Percentiles rank a stretch among this genome's conserved stretches.
Evolutionary conservation across 139 green algal species (phyloP).

Genomic region (Chlamydomonas sphaeroides): DNA sequence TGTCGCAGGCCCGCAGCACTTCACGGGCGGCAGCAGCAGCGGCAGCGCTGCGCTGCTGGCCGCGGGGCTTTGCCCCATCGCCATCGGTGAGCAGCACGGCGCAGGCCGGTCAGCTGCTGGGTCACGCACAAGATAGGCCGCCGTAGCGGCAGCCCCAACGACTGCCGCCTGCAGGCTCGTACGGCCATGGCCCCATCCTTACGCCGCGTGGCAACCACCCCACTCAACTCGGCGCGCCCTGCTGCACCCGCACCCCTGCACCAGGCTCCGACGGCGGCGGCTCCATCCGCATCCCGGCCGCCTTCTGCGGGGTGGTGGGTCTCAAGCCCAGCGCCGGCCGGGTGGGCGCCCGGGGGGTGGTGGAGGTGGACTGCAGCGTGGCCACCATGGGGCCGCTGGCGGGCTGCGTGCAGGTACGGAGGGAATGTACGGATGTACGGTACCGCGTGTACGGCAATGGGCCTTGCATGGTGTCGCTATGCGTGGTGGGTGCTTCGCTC

Average conservation of each 20-base stretch:
- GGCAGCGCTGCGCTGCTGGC: slow-evolving; percentile 78
- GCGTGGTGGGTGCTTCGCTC: no score
- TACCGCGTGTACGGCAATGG: no score
- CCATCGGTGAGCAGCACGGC: slow-evolving; percentile 77
- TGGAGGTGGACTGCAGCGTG: slow-evolving; percentile 51
- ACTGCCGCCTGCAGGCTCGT: no score
- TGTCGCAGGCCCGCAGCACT: not conserved
- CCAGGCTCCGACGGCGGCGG: slow-evolving; percentile 84
- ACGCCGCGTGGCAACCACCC: no score
- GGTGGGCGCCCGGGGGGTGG: slow-evolving; percentile 38
- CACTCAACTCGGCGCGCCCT: no score
- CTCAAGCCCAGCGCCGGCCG: slow-evolving; percentile 79
- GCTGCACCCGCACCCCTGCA: no score
- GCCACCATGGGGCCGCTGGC: slow-evolving; percentile 61
- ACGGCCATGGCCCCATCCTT: no score
- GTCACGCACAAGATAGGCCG: no score
- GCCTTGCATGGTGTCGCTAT: no score
- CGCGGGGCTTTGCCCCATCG: slow-evolving; percentile 76
- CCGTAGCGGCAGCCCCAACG: no score
- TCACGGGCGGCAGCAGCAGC: slow-evolving; percentile 66
- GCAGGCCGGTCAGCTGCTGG: no score
- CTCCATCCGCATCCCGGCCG: slow-evolving; percentile 83
- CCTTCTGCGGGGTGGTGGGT: slow-evolving; percentile 80
- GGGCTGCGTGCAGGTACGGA: slow-evolving; percentile 49
- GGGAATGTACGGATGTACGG: no score